Evolutionary conservation across 2,329 filamentous ascomycete genomes (phyloP), one percentile per base, ranked within the genome.

Genomic region (Monilinia polystroma): DNA sequence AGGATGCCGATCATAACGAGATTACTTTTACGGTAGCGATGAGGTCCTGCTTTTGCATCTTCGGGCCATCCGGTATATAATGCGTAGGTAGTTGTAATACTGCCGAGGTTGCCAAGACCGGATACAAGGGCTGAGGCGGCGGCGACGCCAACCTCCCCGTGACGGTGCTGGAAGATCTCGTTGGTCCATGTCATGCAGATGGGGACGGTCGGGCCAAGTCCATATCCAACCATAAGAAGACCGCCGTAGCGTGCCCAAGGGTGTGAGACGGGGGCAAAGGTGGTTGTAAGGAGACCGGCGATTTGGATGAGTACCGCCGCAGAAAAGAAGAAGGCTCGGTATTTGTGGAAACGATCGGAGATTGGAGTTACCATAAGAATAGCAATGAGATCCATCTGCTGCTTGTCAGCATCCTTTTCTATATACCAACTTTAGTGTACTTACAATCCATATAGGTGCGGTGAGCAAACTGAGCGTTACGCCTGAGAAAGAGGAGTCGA

Each of bases 161-260:
- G 93, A 16, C 93, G 89, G 43, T 85, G 85, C 79, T 96, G 92
- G 81, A 97, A 97, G 75, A 96, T 90, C 78, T 96, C 91, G 70
- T 88, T 91, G 43, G 91, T 92, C 93, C 93, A 96, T 47, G 92
- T 90, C 93, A 97, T 97, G 77, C 91, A 94, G 74, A 94, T 94
- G 14, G 93, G 93, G 0, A 96, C 92, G 0, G 93, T 96, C 4
- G 93, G 93, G 1, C 93, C 93, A 2, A 97, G 87, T 0, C 93
- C 93, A 74, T 96, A 96, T 5, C 93, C 93, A 47, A 97, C 90
- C 79, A 97, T 89, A 62, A 97, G 81, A n/a, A 97, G 85, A 4
- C 93, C 93, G 58, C 90, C 91, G 76, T 97, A 97, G 53, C 92
- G 87, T 2, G 91, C 88, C 92, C 92, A 97, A 49, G 89, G 87